These are phyloP conservation scores for Mycena polygramma DNA, from an alignment of 768 basidiomycete species.

Conservation along the genomic window DNA sequence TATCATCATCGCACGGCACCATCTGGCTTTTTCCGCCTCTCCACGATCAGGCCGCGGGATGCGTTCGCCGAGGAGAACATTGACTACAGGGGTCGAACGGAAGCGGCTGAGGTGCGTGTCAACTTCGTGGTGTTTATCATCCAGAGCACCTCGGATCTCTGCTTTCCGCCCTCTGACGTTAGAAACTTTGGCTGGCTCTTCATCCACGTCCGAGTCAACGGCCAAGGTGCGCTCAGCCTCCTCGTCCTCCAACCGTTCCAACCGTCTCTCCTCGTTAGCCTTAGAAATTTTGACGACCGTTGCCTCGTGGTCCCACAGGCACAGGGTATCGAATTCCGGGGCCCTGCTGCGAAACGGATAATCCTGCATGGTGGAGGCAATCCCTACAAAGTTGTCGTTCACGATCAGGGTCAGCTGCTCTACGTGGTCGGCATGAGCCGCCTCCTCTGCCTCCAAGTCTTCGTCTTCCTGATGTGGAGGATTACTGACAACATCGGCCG, in stretches of 20 bases:
- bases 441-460: background rate
- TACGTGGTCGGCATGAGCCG: background rate
- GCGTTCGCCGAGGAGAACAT: background rate
- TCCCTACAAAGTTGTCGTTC: background rate
- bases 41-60: background rate
- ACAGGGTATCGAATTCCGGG: background rate
- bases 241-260: too few species aligned
- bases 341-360: background rate
- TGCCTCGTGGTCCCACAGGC: too few species aligned
- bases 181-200: too few species aligned
- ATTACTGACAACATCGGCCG: too few species aligned
- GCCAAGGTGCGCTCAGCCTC: too few species aligned
- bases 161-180: background rate
- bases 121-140: background rate
- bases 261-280: too few species aligned
- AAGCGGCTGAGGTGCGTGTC: background rate
- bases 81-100: background rate
- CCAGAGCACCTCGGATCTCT: background rate
- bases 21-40: background rate
- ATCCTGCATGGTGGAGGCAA: background rate
- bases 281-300: too few species aligned
- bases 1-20: constrained; percentile 15
- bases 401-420: background rate
- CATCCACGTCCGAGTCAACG: too few species aligned
- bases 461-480: too few species aligned